Conservation (phyloP, 257 asterid species). For the Solanum etuberosum region DNA sequence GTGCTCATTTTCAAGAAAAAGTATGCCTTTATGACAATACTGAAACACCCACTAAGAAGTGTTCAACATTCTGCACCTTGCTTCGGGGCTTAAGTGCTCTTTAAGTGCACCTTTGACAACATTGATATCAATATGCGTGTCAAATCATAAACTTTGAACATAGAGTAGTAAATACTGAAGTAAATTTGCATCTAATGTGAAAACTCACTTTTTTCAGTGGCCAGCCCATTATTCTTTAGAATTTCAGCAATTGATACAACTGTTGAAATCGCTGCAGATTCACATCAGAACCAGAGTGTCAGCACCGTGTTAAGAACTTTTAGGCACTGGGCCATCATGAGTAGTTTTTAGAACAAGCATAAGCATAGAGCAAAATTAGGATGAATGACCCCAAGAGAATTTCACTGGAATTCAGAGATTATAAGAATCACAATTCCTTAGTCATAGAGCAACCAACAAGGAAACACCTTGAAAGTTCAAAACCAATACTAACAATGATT, state of each 20-base stretch:
- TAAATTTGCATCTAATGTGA: neutral
- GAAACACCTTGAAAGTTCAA: neutral
- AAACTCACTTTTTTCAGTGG: constrained; percentile 80
- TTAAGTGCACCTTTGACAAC: neutral
- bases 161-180: neutral
- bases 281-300: neutral
- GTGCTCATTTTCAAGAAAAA: neutral
- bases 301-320: neutral
- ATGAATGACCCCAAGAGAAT: neutral
- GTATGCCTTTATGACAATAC: neutral
- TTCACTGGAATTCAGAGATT: neutral
- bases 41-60: neutral
- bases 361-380: neutral
- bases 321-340: neutral
- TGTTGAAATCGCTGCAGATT: constrained; percentile 65
- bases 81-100: neutral
- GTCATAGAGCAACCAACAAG: neutral
- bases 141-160: neutral
- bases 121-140: neutral
- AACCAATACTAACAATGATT: neutral
- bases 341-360: neutral
- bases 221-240: constrained; percentile 80
- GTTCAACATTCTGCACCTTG: neutral
- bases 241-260: constrained; percentile 81
- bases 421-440: neutral